phyloP scores from a whole-genome alignment of 495 filamentous ascomycete genomes.

The Talaromyces stipitatus region DNA sequence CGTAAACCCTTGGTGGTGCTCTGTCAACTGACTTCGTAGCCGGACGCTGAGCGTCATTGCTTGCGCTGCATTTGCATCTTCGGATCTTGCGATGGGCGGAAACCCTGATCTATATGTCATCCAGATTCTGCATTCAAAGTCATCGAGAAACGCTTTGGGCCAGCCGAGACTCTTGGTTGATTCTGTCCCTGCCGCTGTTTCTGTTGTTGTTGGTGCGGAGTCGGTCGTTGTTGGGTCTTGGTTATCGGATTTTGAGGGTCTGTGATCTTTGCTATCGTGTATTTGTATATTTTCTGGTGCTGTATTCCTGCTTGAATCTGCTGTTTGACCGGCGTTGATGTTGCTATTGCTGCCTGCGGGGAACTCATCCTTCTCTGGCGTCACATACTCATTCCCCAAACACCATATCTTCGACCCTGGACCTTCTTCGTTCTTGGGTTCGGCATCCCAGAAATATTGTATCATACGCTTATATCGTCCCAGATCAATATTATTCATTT shows the following conservation, averaged over 20 bases:
- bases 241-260: background rate
- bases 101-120: slow-evolving; percentile 94
- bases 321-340: slow-evolving; percentile 34
- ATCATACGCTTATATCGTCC: slow-evolving; percentile 73
- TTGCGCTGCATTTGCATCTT: slow-evolving; percentile 59
- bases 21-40: slow-evolving; percentile 70
- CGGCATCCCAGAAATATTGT: slow-evolving; percentile 92
- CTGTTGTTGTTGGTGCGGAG: background rate
- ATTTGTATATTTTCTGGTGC: background rate
- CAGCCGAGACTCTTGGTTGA: slow-evolving; percentile 48
- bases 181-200: too few relatives aligned
- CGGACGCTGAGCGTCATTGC: slow-evolving; percentile 81
- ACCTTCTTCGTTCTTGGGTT: slow-evolving; percentile 73
- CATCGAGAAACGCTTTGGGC: slow-evolving; percentile 80
- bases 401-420: slow-evolving; percentile 76
- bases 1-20: slow-evolving; percentile 69
- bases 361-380: slow-evolving; percentile 10
- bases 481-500: slow-evolving; percentile 55
- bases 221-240: background rate
- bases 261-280: background rate
- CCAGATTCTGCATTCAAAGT: slow-evolving; percentile 93
- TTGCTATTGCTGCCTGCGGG: background rate
- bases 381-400: slow-evolving; percentile 68
- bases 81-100: slow-evolving; percentile 66
- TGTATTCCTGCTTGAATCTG: slow-evolving; percentile 24